A percentile compares a stretch with the other conserved stretches of the same genome.
phyloP scores from a whole-genome alignment of 495 filamentous ascomycete genomes.

The Penicillium turbatum region DNA sequence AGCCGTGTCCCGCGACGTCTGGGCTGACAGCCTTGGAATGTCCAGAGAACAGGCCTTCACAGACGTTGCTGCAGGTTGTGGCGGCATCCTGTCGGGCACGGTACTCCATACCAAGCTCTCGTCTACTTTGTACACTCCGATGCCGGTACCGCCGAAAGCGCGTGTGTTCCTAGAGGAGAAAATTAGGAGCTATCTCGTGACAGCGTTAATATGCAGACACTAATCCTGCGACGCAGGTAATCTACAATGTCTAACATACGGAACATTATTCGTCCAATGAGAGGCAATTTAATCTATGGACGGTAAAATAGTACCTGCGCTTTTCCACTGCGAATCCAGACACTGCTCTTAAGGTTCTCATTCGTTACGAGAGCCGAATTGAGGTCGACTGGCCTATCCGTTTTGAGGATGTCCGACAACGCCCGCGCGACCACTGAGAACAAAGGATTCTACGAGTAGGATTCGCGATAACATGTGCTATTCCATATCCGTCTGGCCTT shows the following conservation, averaged over 20 bases:
- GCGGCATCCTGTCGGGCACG: background rate
- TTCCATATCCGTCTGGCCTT: background rate
- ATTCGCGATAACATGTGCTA: too few relatives aligned
- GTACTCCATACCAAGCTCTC: background rate
- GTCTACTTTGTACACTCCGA: background rate
- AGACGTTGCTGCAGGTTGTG: background rate
- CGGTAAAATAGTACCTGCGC: background rate
- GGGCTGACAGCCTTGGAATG: too few relatives aligned
- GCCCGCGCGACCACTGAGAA: background rate
- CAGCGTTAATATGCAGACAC: too few relatives aligned
- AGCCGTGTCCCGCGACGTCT: background rate
- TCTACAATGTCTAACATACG: too few relatives aligned
- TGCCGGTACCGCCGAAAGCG: background rate
- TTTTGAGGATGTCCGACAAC: background rate
- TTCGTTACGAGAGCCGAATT: background rate
- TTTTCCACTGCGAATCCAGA: background rate
- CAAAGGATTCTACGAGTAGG: background rate
- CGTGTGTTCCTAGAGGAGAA: background rate
- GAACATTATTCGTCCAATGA: background rate
- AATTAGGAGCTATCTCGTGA: too few relatives aligned
- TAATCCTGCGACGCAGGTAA: too few relatives aligned
- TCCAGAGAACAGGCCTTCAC: too few relatives aligned
- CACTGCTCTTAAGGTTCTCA: background rate
- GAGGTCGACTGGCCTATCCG: background rate
- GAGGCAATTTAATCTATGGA: background rate